A percentile compares a stretch with the other conserved stretches of the same genome.
Conservation (phyloP, 2,329 filamentous ascomycete genomes). For the Eutypa lata region DNA sequence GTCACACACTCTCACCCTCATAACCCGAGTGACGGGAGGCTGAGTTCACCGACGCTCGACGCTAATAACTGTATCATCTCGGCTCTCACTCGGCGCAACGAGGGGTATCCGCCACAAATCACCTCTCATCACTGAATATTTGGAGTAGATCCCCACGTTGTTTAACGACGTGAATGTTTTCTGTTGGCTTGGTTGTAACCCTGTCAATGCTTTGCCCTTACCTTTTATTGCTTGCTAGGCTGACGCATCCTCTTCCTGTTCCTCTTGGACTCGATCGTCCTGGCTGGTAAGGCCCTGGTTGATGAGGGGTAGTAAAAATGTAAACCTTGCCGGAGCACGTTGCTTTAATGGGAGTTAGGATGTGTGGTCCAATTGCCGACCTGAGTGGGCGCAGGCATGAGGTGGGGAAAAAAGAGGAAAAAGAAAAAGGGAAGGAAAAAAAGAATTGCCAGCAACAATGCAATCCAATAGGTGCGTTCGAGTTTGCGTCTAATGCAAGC, state of each 20-base stretch:
- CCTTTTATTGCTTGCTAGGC: background rate
- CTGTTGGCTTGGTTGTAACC: background rate
- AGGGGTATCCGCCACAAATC: background rate
- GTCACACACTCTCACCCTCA: no score
- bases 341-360: background rate
- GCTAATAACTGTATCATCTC: background rate
- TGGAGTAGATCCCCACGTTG: background rate
- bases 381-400: background rate
- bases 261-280: background rate
- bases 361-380: background rate
- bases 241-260: background rate
- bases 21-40: background rate
- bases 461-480: background rate
- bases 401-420: background rate
- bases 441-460: background rate
- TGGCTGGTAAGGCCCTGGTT: background rate
- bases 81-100: background rate
- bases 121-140: background rate
- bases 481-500: background rate
- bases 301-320: slow-evolving; percentile 1
- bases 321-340: background rate
- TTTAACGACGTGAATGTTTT: background rate
- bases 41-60: background rate
- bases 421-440: background rate
- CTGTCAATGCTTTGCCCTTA: background rate